phyloP scores from a whole-genome alignment of 352 stramenopile genomes.

The Phytophthora citricola region DNA sequence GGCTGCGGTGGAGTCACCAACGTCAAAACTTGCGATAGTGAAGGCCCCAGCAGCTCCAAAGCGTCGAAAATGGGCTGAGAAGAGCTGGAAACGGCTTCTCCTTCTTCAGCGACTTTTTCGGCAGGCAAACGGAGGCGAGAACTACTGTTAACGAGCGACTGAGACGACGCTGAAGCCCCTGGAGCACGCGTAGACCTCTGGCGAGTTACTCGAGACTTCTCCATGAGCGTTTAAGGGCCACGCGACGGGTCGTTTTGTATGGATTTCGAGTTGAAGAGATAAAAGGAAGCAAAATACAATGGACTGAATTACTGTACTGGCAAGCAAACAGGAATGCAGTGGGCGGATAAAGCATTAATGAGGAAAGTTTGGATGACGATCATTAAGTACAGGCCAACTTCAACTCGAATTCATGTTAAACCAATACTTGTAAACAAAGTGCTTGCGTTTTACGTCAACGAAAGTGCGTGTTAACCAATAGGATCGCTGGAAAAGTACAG shows the following conservation, averaged over 20 bases:
- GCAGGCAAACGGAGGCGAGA: slow-evolving; percentile 8
- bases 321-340: no score
- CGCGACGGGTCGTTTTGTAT: slow-evolving; percentile 9
- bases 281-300: no score
- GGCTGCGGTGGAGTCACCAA: slow-evolving; percentile 49
- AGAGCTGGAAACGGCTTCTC: not conserved
- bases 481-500: slow-evolving; percentile 1
- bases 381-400: not conserved
- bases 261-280: not conserved
- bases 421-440: no score
- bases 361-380: not conserved
- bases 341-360: no score
- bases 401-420: no score
- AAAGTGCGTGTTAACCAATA: not conserved
- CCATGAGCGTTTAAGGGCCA: slow-evolving; percentile 5
- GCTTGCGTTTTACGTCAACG: slow-evolving; percentile 16
- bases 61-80: slow-evolving; percentile 39
- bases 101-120: not conserved
- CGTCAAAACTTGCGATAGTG: slow-evolving; percentile 57
- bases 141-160: not conserved
- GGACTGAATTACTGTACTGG: no score
- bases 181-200: not conserved
- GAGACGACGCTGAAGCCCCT: slow-evolving; percentile 1
- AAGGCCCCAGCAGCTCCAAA: slow-evolving; percentile 55
- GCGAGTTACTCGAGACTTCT: slow-evolving; percentile 14